Conservation (phyloP, 192 early-diverging fungal genomes). For the Thamnidium elegans region DNA sequence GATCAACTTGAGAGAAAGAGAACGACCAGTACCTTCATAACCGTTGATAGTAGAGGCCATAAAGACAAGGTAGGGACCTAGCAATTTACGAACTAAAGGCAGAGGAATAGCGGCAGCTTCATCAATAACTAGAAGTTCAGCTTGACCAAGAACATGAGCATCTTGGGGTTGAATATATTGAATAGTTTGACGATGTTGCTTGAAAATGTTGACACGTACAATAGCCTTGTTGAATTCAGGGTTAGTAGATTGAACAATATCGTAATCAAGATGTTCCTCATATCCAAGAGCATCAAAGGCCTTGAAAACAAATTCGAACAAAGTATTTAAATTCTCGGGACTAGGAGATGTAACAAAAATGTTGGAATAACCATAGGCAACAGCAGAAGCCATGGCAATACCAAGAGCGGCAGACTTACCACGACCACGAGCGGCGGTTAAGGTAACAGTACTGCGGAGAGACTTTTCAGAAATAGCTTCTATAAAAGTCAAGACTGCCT, state of each 20-base stretch:
- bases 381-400: conserved; percentile 88
- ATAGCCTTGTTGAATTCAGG: conserved; percentile 94
- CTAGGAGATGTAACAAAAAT: conserved; percentile 98
- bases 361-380: conserved; percentile 99
- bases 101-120: conserved; percentile 98
- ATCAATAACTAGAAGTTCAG: conserved; percentile 97
- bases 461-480: conserved; percentile 95
- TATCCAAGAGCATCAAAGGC: conserved; percentile 98
- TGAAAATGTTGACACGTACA: conserved; percentile 94
- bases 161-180: conserved; percentile 98
- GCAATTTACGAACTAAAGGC: conserved; percentile 82
- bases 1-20: conserved; percentile 92
- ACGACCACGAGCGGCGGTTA: conserved; percentile 94
- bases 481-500: conserved; percentile 94
- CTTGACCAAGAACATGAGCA: conserved; percentile 88
- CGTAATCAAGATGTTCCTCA: conserved; percentile 98
- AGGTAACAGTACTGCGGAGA: conserved; percentile 83
- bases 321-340: conserved; percentile 96
- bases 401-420: conserved; percentile 98
- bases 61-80: conserved; percentile 95
- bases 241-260: conserved; percentile 97
- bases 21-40: conserved; percentile 98
- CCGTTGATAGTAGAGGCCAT: conserved; percentile 99
- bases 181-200: conserved; percentile 96
- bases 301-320: conserved; percentile 98